Percentiles rank a stretch among this genome's conserved stretches.
Evolutionary conservation across 2,329 filamentous ascomycete genomes (phyloP).

Genomic region (Neospermospora avenae): DNA sequence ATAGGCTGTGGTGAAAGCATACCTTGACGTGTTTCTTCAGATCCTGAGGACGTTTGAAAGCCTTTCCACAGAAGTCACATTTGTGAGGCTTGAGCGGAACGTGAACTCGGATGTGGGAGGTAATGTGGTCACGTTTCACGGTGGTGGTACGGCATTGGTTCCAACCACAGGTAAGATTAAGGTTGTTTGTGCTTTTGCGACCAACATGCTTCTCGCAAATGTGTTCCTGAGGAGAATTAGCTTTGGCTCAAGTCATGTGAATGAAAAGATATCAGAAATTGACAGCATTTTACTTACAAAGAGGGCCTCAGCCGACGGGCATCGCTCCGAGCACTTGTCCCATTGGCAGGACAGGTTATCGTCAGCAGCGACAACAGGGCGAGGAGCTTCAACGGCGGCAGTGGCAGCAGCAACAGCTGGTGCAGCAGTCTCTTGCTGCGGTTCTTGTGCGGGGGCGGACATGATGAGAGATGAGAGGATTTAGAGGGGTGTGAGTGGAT

Average conservation of each 20-base stretch:
- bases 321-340: constrained; percentile 40
- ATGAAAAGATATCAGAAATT: neutral
- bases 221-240: constrained; percentile 67
- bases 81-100: constrained; percentile 99
- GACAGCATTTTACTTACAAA: constrained; percentile 41
- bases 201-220: constrained; percentile 98
- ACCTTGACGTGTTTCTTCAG: constrained; percentile 98
- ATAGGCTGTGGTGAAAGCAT: constrained; percentile 18
- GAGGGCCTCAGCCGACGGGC: constrained; percentile 38
- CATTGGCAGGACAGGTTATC: constrained; percentile 41
- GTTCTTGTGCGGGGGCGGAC: constrained; percentile 22
- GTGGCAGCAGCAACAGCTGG: constrained; percentile 12
- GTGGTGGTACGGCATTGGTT: constrained; percentile 93
- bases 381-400: constrained; percentile 17
- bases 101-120: constrained; percentile 96
- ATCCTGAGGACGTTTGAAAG: constrained; percentile 98
- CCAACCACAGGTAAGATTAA: constrained; percentile 97
- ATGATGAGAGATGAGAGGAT: constrained; percentile 6
- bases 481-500: neutral
- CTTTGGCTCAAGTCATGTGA: neutral
- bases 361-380: constrained; percentile 26
- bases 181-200: constrained; percentile 97
- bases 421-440: constrained; percentile 21
- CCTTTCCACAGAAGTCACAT: constrained; percentile 97
- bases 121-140: constrained; percentile 98